Evolutionary conservation across 2,329 filamentous ascomycete species (phyloP), one percentile per base, ranked within the genome.

Genomic region (Leptographium radiaticola): DNA sequence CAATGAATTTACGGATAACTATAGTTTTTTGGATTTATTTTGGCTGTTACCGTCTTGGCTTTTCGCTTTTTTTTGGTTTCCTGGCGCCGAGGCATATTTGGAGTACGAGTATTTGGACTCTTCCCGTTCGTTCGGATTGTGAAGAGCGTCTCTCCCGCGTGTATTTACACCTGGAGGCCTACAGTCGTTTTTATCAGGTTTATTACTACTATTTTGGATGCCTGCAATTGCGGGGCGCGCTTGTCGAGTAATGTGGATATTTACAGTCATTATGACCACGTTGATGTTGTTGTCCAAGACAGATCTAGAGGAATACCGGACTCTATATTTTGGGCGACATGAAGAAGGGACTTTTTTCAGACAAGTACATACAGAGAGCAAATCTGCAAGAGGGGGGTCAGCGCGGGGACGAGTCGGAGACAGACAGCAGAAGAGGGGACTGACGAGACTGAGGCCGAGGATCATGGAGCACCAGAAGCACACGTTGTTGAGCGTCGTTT

Each of bases 401-500:
- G 62, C 47, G 20, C 4, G 16, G 16, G 20, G 9, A 30, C 13
- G 7, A 18, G 31, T 11, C 1, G 16, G 0, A 57, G 59, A 34
- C 59, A 57, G 6, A 36, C 25, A 52, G 40, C 16, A 58, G 20
- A 55, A 1, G 39, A 15, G 31, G n/a, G 16, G 18, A 72, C 83
- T 67, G 71, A 90, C 86, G 78, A 91, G 71, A 57, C 86, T 87
- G 56, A 95, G 69, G 0, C 90, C 90, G 50, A 93, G 65, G 60
- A 95, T 89, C 87, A 95, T 95, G 30, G 84, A 89, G 63, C 81
- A 84, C 90, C 90, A 95, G 65, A 95, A 95, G 57, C 87, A 84
- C 30, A 89, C 81, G 62, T 94, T 94, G 64, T 96, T 96, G 55
- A 95, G 72, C 34, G 90, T 84, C 65, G 82, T 82, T 60, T 81